Evolutionary conservation across 768 basidiomycete genomes (phyloP).

Genomic region (Amanita fuliginea): DNA sequence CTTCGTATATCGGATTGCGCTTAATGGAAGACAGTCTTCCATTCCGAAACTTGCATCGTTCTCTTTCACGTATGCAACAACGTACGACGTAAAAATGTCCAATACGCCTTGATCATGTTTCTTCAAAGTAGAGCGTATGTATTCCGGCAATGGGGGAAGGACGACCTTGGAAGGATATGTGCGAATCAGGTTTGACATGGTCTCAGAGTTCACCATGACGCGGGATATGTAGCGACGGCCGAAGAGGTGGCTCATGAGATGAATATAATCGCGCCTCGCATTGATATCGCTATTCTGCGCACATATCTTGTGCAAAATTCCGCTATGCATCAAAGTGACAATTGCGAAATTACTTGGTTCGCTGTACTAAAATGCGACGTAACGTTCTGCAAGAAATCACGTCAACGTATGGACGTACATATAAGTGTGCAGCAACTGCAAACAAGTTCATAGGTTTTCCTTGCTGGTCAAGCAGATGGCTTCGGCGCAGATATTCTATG

Average conservation of each 20-base stretch:
- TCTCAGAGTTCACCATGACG: slow-evolving; percentile 26
- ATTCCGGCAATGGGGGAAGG: slow-evolving; percentile 35
- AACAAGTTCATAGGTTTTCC: slow-evolving; percentile 52
- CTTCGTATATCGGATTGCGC: slow-evolving; percentile 17
- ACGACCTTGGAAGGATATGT: slow-evolving; percentile 47
- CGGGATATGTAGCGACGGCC: slow-evolving; percentile 44
- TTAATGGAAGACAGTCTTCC: slow-evolving; percentile 41
- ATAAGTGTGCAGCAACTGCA: slow-evolving; percentile 41
- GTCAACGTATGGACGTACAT: slow-evolving; percentile 19
- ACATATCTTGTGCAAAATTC: slow-evolving; percentile 50
- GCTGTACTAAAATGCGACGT: slow-evolving; percentile 27
- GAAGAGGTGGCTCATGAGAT: slow-evolving; percentile 56
- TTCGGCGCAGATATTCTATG: slow-evolving; percentile 58
- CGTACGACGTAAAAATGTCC: slow-evolving; percentile 45
- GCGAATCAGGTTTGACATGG: slow-evolving; percentile 21
- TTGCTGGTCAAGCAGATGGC: slow-evolving; percentile 36
- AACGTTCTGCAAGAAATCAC: not conserved
- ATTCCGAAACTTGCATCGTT: slow-evolving; percentile 24
- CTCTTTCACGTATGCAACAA: slow-evolving; percentile 33
- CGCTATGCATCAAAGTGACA: slow-evolving; percentile 42
- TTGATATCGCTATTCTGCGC: slow-evolving; percentile 20
- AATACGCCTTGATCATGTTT: slow-evolving; percentile 40
- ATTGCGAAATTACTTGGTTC: slow-evolving; percentile 66
- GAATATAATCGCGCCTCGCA: slow-evolving; percentile 39
- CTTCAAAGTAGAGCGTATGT: slow-evolving; percentile 28